Evolutionary conservation across 495 filamentous ascomycete species (phyloP).

Genomic region (Tetracladium marchalianum): DNA sequence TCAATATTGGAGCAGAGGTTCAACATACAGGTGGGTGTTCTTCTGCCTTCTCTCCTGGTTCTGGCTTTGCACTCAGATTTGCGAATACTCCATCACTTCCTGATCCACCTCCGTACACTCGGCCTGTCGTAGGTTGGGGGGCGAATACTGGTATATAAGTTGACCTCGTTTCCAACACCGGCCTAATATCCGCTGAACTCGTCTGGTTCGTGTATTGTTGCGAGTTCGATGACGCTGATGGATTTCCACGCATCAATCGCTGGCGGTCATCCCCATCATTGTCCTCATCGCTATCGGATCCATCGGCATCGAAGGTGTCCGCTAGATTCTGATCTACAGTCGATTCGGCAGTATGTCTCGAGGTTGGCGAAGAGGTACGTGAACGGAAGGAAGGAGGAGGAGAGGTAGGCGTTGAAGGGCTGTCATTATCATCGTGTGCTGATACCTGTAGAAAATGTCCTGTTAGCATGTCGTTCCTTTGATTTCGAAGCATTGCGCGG

Average conservation of each 20-base stretch:
- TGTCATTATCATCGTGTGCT: constrained; percentile 28
- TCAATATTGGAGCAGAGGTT: neutral
- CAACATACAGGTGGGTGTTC: constrained; percentile 83
- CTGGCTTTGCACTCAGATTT: constrained; percentile 86
- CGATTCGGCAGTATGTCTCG: constrained; percentile 28
- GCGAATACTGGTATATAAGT: constrained; percentile 27
- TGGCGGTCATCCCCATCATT: constrained; percentile 72
- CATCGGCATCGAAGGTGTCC: constrained; percentile 80
- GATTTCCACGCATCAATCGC: constrained; percentile 63
- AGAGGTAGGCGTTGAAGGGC: constrained; percentile 56
- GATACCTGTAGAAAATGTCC: constrained; percentile 30
- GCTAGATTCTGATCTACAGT: constrained; percentile 68
- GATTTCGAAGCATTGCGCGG: constrained; percentile 9
- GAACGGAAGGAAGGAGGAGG: constrained; percentile 94
- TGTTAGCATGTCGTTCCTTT: constrained; percentile 14
- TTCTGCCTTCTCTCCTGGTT: constrained; percentile 73
- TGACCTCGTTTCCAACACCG: constrained; percentile 9
- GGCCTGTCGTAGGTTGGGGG: constrained; percentile 21
- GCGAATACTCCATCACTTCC: constrained; percentile 92
- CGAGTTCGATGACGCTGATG: constrained; percentile 23
- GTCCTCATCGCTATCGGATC: constrained; percentile 62
- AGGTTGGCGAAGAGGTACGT: constrained; percentile 54
- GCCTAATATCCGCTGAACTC: neutral
- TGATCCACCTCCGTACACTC: constrained; percentile 51
- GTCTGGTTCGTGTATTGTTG: constrained; percentile 1